phyloP scores from a whole-genome alignment of 2,329 filamentous ascomycete genomes.

The Emericellopsis atlantica region DNA sequence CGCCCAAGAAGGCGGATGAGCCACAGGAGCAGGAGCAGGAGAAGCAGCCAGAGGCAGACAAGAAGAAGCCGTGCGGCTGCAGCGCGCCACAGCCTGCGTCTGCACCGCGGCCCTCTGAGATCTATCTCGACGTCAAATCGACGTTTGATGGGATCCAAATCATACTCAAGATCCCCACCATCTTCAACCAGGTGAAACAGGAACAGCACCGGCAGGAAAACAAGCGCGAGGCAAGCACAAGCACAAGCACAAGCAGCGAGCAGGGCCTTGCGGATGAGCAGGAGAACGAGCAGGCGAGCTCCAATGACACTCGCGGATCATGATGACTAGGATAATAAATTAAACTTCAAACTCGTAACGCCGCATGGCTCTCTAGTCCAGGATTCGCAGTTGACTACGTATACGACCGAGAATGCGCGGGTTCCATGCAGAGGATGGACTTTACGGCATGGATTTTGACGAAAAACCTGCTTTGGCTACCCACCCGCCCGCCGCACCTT shows the following conservation, averaged over 20 bases:
- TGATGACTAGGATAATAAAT: too few species aligned
- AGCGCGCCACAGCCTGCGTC: constrained; percentile 12
- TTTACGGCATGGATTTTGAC: too few species aligned
- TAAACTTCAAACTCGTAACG: too few species aligned
- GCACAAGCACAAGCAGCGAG: neutral
- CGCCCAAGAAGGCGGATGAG: constrained; percentile 2
- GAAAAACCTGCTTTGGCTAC: too few species aligned
- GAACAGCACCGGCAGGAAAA: neutral
- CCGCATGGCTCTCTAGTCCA: too few species aligned
- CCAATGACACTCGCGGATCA: too few species aligned
- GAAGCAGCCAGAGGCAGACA: neutral
- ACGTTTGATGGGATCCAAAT: constrained; percentile 45
- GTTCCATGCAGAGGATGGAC: too few species aligned
- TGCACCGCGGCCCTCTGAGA: constrained; percentile 33
- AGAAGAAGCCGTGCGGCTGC: neutral
- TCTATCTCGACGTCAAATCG: constrained; percentile 44
- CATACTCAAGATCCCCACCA: constrained; percentile 43
- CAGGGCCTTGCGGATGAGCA: too few species aligned
- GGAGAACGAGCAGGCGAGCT: too few species aligned
- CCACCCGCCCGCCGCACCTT: too few species aligned
- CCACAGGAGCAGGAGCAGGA: neutral
- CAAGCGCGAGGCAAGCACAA: neutral
- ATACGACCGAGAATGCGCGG: too few species aligned
- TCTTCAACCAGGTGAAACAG: constrained; percentile 26
- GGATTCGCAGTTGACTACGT: too few species aligned